Conservation (phyloP, 2,329 filamentous ascomycete species). For the Arachnomyces sp. region DNA sequence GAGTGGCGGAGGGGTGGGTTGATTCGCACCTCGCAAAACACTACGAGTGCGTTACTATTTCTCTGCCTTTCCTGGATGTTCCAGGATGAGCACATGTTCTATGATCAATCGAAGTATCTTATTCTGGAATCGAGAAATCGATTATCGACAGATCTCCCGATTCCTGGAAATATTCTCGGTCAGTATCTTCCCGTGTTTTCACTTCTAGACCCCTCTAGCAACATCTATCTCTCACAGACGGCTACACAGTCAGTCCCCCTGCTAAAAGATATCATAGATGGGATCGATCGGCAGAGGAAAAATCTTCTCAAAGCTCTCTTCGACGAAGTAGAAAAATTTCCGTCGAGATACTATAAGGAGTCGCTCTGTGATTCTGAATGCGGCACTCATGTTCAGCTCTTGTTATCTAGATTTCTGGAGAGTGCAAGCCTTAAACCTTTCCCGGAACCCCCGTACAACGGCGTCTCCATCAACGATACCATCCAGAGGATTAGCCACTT, state of each 20-base stretch:
- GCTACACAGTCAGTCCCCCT: background rate
- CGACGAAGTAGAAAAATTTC: constrained; percentile 10
- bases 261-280: background rate
- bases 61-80: constrained; percentile 15
- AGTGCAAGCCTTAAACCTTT: constrained; percentile 11
- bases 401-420: constrained; percentile 11
- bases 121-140: constrained; percentile 10
- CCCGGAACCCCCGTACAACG: constrained; percentile 11
- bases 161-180: no score
- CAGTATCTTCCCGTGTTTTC: no score
- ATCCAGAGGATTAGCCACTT: background rate
- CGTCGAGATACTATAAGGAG: constrained; percentile 10
- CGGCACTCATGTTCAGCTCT: constrained; percentile 12
- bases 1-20: constrained; percentile 12
- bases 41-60: constrained; percentile 12
- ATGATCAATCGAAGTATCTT: constrained; percentile 9
- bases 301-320: background rate
- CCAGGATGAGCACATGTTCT: constrained; percentile 10
- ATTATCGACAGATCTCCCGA: background rate
- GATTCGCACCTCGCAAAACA: constrained; percentile 9
- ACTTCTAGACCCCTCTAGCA: background rate
- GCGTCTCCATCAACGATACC: constrained; percentile 13
- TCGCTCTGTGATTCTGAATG: constrained; percentile 15
- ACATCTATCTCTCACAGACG: constrained; percentile 7
- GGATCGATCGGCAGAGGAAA: background rate